Conservation (phyloP, 2,329 filamentous ascomycete species). For the Penicillium nordicum region DNA sequence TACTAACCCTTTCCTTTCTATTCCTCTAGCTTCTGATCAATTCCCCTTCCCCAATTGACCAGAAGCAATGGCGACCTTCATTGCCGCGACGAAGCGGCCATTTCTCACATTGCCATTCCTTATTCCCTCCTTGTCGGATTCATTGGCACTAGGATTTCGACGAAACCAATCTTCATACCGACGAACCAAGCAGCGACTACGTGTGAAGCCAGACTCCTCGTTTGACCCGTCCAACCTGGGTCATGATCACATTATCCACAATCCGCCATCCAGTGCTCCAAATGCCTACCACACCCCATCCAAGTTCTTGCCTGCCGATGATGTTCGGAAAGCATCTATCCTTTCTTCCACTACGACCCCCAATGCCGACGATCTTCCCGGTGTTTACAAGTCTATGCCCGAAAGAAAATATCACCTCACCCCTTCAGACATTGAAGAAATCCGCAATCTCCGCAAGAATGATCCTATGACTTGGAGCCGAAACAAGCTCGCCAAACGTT, state of each 20-base stretch:
- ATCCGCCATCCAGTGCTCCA: slow-evolving; percentile 62
- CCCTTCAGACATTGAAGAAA: slow-evolving; percentile 56
- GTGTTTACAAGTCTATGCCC: slow-evolving; percentile 49
- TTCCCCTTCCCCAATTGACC: background rate
- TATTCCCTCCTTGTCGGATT: slow-evolving; percentile 37
- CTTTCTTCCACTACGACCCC: slow-evolving; percentile 19
- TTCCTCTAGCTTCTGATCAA: background rate
- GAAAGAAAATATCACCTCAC: slow-evolving; percentile 62
- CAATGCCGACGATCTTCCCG: slow-evolving; percentile 40
- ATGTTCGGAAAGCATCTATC: slow-evolving; percentile 50
- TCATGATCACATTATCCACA: slow-evolving; percentile 60
- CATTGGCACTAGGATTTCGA: slow-evolving; percentile 31
- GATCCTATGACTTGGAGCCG: slow-evolving; percentile 61
- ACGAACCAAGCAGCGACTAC: slow-evolving; percentile 50
- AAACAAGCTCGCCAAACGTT: slow-evolving; percentile 58
- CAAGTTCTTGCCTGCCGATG: slow-evolving; percentile 60
- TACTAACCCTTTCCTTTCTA: background rate
- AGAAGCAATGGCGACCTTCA: slow-evolving; percentile 29
- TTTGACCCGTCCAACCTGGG: slow-evolving; percentile 42
- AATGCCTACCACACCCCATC: slow-evolving; percentile 62
- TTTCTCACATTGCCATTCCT: slow-evolving; percentile 39
- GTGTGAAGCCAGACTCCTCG: slow-evolving; percentile 52
- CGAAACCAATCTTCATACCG: slow-evolving; percentile 51
- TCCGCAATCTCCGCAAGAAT: slow-evolving; percentile 51
- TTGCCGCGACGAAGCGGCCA: slow-evolving; percentile 33